Base-by-base conservation (phyloP, 805 yeast species). In the Trichomonascus vanleenenianus region DNA sequence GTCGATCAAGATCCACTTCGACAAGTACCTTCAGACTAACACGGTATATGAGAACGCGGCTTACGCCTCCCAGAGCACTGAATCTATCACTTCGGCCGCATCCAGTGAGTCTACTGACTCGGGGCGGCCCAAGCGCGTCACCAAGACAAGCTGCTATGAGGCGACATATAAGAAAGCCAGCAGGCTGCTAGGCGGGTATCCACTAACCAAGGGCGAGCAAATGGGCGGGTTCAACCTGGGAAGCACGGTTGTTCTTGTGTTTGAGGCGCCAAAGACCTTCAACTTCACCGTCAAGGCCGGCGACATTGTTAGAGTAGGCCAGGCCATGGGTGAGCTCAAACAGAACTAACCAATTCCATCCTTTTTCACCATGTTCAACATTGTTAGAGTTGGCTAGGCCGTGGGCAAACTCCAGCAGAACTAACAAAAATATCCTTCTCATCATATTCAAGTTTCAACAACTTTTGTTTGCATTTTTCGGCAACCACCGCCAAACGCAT, bases 221-320 rank as follows among this genome's bases (percentile, higher is more conserved):
- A 84, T 93, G 75, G 99, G 99, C 36, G 98, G 98, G 0, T 93
- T 93, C 67, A 85, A 85, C 70, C 72, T 93, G 44, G 99, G 99
- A 0, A 83, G 95, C 25, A 93, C 99, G 0, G 93, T 93, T n/a
- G 98, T 93, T 14, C 71, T 93, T 52, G 94, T 91, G 18, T 93
- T 93, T 65, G 98, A 93, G 67, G 98, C 97, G 1, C 98, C 98
- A 20, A 75, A 73, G 47, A 69, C 73, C 50, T 93, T 91, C 63
- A 65, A 76, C 57, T 93, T 88, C 59, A 67, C 74, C 32, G 73
- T 88, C 39, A 68, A 74, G 40, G 73, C 75, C 12, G 94, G 94
- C n/a, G 81, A 87, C 54, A 74, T 70, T 52, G 88, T 93, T 40
- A 79, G 80, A 60, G 79, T 91, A 79, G 98, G 98, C 10, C 83